Base-by-base conservation (phyloP, 257 asterid species). In the Agastache rugosa region DNA sequence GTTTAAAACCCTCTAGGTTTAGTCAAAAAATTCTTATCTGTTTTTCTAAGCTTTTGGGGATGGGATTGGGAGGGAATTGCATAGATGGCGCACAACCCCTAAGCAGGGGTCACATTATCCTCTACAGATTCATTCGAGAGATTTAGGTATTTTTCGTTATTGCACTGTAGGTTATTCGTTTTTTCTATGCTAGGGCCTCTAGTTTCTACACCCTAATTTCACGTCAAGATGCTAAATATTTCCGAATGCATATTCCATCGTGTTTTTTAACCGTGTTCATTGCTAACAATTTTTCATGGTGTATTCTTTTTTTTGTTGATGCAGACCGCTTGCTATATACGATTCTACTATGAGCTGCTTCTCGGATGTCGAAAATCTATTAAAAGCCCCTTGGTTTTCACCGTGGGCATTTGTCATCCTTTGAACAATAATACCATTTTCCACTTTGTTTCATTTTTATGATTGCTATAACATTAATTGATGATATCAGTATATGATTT, bases 321-420 rank as follows among this genome's bases (percentile, higher is more conserved):
- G 69, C 69, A 63, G 69, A 37, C 29, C 6, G 23, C 29, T 53
- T 47, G 19, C 11, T 35, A 34, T 34, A 51, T 51, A 17, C 45
- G 6, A 63, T 63, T 63, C 69, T 63, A 39, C 8, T 34, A 63
- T 8, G 17, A 44, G 25, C n/a, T 20, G 69, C 69, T 31, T 37
- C 69, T 20, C 53, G 4, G 11, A 29, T 23, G 44, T 6, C 23
- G 51, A 41, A 48, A 69, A 55, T 22, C 25, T 15, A 19, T 16
- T 34, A 5, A 4, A 20, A 20, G 5, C 19, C 35, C 35, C 5
- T 58, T 4, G 7, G n/a, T 64, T 4, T 39, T 62, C 55, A 41
- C 55, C 37, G 1, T 2, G 31, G 55, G 31, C 72, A 66, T 12
- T 25, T 45, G 15, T 63, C 20, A 17, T 37, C 31, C 31, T 6